Evolutionary conservation across 2,329 filamentous ascomycete genomes (phyloP), one percentile per base, ranked within the genome.

Genomic region (Byssothecium circinans): DNA sequence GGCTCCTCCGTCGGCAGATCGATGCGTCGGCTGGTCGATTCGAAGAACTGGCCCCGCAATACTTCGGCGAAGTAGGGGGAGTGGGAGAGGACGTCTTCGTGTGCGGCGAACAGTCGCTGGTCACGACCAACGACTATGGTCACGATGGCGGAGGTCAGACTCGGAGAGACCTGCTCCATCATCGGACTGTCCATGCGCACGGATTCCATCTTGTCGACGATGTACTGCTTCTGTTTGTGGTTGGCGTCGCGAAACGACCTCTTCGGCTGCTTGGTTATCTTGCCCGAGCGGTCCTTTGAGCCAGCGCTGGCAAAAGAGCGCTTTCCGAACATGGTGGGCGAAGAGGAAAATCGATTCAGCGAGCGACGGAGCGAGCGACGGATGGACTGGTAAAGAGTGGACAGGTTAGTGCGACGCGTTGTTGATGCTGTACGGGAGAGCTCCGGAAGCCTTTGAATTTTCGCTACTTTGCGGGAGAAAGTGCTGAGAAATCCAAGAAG

Each of bases 71-170:
- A 95, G 74, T 88, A 95, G 58, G 90, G 87, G 70, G 90, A 92
- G 74, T 89, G 84, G 68, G 83, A 84, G 57, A 96, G 84, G 65
- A 96, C 86, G 75, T 96, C 89, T 80, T 96, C 89, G 75, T 96
- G 91, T 67, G 91, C 91, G 64, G 91, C 91, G 80, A 96, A 96
- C 72, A 96, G 81, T 65, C 91, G 88, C 70, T 88, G 87, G 67
- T 96, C 91, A 62, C 77, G 78, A 62, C 91, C 91, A 68, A 96
- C 85, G 60, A 88, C 85, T 62, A 96, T 79, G 51, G 91, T 95
- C 74, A 95, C 81, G 74, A 96, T 95, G 67, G 91, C 87, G 58
- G 80, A 81, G 61, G 81, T 81, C 64, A 84, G 76, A 61, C 67
- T 75, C 43, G 76, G 76, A 35, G 76, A 78, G 53, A 60, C 67